Evolutionary conservation across 306 rosid genomes (phyloP).

Genomic region (Carpinus fangiana): DNA sequence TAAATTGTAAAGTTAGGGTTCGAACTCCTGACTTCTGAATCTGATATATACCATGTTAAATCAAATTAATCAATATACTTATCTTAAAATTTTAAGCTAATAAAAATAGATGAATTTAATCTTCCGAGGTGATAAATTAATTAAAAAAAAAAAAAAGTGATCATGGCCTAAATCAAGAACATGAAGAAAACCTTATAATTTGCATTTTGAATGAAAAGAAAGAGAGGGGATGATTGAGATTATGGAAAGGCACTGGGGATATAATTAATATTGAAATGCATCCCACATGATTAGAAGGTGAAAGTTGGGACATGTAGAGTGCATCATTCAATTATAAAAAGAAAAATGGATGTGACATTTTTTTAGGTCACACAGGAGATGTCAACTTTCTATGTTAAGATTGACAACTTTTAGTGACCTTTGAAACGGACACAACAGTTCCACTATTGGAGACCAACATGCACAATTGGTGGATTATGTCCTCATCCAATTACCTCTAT

Average conservation of each 20-base stretch:
- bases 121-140: too few relatives aligned
- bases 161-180: too few relatives aligned
- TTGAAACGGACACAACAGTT: conserved; percentile 23
- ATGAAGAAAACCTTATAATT: too few relatives aligned
- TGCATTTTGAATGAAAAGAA: background rate
- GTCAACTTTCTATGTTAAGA: conserved; percentile 26
- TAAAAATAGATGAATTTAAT: too few relatives aligned
- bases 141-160: too few relatives aligned
- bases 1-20: too few relatives aligned
- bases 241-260: background rate
- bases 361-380: conserved; percentile 22
- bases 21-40: too few relatives aligned
- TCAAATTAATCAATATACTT: too few relatives aligned
- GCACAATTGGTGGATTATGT: conserved; percentile 14
- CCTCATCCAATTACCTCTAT: conserved; percentile 26
- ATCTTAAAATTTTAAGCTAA: too few relatives aligned
- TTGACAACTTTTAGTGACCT: conserved; percentile 18
- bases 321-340: background rate
- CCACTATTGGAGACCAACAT: conserved; percentile 23
- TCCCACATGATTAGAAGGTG: background rate
- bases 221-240: background rate
- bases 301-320: conserved; percentile 18
- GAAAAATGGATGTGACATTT: conserved; percentile 13
- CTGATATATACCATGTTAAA: too few relatives aligned
- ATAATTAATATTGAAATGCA: background rate